Evolutionary conservation across 129 eudicot species (phyloP).

Genomic region (Dittrichia graveolens): DNA sequence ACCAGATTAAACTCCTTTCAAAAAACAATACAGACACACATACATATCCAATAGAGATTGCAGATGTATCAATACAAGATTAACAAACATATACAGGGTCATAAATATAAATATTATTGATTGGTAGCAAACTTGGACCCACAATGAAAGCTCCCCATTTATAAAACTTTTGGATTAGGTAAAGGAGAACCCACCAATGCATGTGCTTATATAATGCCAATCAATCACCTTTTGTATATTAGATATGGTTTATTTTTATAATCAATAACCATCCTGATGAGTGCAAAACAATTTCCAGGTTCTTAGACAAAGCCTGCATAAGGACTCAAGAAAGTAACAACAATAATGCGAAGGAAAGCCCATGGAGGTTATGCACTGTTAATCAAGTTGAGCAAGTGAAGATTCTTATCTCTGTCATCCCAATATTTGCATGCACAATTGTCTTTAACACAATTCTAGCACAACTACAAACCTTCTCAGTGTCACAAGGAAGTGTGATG

Average conservation of each 20-base stretch:
- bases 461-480: constrained; percentile 96
- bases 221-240: not conserved
- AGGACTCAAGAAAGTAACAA: constrained; percentile 43
- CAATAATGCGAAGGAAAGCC: constrained; percentile 41
- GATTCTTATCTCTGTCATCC: constrained; percentile 63
- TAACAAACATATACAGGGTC: not conserved
- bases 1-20: too few relatives aligned
- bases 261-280: not conserved
- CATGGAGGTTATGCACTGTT: constrained; percentile 78
- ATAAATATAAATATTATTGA: not conserved
- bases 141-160: not conserved
- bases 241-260: not conserved
- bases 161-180: not conserved
- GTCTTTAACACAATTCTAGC: constrained; percentile 88
- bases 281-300: constrained; percentile 51
- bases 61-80: too few relatives aligned
- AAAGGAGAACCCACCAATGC: not conserved
- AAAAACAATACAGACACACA: too few relatives aligned
- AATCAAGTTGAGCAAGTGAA: constrained; percentile 87
- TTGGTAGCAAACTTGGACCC: not conserved
- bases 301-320: constrained; percentile 92
- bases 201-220: constrained; percentile 1
- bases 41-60: too few relatives aligned
- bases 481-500: constrained; percentile 93
- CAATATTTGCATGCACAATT: constrained; percentile 90